Evolutionary conservation across 768 basidiomycete species (phyloP).

Genomic region (Rickenella mellea): DNA sequence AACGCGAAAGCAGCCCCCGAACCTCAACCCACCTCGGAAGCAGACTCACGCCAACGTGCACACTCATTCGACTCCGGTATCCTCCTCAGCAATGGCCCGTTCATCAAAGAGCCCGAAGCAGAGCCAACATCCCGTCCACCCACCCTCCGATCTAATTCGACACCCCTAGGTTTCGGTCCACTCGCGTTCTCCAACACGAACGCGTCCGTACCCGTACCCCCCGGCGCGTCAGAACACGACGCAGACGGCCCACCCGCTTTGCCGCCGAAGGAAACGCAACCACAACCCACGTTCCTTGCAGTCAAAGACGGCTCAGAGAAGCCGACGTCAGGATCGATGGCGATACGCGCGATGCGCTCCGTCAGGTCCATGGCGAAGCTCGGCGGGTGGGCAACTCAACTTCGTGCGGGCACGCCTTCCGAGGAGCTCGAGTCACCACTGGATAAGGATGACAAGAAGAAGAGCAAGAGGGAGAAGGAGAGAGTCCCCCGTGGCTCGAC

Average conservation of each 20-base stretch:
- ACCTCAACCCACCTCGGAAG: slow-evolving; percentile 20
- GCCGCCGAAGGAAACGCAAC: slow-evolving; percentile 7
- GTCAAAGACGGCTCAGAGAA: slow-evolving; percentile 24
- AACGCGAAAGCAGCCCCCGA: slow-evolving; percentile 31
- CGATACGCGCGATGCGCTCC: slow-evolving; percentile 68
- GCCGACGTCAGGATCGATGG: slow-evolving; percentile 67
- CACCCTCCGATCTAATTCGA: slow-evolving; percentile 8
- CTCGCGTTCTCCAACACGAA: slow-evolving; percentile 21
- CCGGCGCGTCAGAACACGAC: slow-evolving; percentile 18
- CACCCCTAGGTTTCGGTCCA: slow-evolving; percentile 15
- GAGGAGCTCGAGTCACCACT: slow-evolving; percentile 10
- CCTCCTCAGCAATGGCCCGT: slow-evolving; percentile 21
- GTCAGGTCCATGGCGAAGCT: slow-evolving; percentile 66
- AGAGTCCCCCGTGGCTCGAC: slow-evolving; percentile 38
- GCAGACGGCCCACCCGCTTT: slow-evolving; percentile 8
- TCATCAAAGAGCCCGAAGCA: slow-evolving; percentile 4
- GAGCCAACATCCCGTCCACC: slow-evolving; percentile 1
- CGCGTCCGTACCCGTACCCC: slow-evolving; percentile 29
- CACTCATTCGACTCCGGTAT: slow-evolving; percentile 48
- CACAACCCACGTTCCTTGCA: slow-evolving; percentile 6
- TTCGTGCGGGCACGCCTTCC: slow-evolving; percentile 23
- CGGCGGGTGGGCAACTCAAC: slow-evolving; percentile 59
- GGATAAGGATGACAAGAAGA: slow-evolving; percentile 22
- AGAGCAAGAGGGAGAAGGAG: slow-evolving; percentile 20
- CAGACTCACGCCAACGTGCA: slow-evolving; percentile 24